Conservation (phyloP, 2,329 filamentous ascomycete genomes). For the Tolypocladium nubicola region DNA sequence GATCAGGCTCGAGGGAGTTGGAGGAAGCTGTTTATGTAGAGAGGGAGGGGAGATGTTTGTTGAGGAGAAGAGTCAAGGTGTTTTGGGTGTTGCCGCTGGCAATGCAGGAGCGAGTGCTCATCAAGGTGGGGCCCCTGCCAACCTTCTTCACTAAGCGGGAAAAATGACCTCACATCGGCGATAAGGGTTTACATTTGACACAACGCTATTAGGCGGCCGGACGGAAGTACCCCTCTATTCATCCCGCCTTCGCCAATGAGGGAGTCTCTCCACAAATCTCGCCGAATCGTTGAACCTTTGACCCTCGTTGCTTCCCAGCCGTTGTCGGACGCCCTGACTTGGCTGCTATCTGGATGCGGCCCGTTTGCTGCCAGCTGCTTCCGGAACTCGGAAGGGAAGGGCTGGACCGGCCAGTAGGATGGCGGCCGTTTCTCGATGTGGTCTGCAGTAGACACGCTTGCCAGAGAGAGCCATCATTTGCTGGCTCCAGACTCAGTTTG, state of each 20-base stretch:
- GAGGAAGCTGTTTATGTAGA: not conserved
- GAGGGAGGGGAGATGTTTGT: not conserved
- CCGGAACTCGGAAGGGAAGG: not conserved
- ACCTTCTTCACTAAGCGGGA: slow-evolving; percentile 2
- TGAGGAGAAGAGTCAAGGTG: not conserved
- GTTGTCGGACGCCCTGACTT: not conserved
- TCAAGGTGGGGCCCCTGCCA: not conserved
- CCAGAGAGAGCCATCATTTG: not conserved
- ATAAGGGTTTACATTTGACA: slow-evolving; percentile 3
- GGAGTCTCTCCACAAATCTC: not conserved
- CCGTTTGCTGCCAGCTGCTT: not conserved
- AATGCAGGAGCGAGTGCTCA: not conserved
- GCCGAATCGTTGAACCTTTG: not conserved
- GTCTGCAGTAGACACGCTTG: not conserved
- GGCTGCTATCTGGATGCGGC: not conserved
- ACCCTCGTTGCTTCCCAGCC: not conserved
- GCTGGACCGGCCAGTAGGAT: too few relatives aligned
- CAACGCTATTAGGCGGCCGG: not conserved
- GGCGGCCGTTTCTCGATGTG: too few relatives aligned
- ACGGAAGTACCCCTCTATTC: not conserved
- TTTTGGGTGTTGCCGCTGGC: not conserved
- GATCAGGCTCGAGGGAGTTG: not conserved
- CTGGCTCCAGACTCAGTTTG: not conserved
- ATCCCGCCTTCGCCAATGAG: not conserved
- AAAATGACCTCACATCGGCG: slow-evolving; percentile 11